Evolutionary conservation across 495 filamentous ascomycete species (phyloP).

Genomic region (Parmelia sp.): DNA sequence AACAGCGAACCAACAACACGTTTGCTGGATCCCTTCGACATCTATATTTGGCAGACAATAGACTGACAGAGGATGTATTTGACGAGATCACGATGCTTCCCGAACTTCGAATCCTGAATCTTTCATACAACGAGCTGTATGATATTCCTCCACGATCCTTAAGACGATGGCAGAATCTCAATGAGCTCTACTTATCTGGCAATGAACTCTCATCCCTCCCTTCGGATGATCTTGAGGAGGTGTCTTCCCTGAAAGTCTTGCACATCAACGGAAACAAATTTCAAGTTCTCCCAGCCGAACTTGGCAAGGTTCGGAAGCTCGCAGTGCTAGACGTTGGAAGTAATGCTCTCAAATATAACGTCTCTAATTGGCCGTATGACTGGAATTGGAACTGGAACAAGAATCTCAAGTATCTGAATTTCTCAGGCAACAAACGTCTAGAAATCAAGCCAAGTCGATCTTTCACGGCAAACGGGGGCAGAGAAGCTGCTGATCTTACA

Average conservation of each 20-base stretch:
- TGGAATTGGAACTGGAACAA: constrained; percentile 99
- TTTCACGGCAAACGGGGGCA: constrained; percentile 43
- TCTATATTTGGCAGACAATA: constrained; percentile 87
- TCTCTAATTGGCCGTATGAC: constrained; percentile 98
- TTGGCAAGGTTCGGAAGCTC: constrained; percentile 87
- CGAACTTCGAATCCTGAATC: constrained; percentile 82
- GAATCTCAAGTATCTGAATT: constrained; percentile 88
- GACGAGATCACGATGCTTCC: constrained; percentile 77
- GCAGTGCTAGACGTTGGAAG: constrained; percentile 89
- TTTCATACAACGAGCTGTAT: constrained; percentile 90
- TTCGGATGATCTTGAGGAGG: constrained; percentile 89
- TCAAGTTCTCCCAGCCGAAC: constrained; percentile 89
- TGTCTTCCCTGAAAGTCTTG: constrained; percentile 75
- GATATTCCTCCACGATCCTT: constrained; percentile 87
- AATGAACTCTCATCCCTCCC: constrained; percentile 89
- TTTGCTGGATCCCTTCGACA: constrained; percentile 79
- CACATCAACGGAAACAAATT: constrained; percentile 98
- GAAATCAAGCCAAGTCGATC: constrained; percentile 86
- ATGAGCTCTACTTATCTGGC: constrained; percentile 90
- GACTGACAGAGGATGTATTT: constrained; percentile 87
- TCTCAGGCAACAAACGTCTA: constrained; percentile 93
- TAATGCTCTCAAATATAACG: constrained; percentile 97
- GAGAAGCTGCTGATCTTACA: constrained; percentile 63
- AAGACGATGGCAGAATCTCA: constrained; percentile 76
- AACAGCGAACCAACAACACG: constrained; percentile 64